Evolutionary conservation across 176 grass and related monocot genomes (phyloP).

Genomic region (Oryza nivara): DNA sequence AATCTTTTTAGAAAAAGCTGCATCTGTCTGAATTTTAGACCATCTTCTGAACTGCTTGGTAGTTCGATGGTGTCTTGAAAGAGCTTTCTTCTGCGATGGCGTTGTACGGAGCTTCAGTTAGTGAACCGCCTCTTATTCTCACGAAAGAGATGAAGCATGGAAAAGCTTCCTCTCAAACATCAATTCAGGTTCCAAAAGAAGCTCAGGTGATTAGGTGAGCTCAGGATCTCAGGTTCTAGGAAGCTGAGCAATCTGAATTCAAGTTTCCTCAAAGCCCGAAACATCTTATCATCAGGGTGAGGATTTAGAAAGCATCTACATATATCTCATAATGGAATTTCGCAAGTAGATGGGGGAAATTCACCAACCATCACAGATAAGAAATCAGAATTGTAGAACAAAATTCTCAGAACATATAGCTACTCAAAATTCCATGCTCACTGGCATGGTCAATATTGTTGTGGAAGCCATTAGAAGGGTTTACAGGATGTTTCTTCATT

Average conservation of each 20-base stretch:
- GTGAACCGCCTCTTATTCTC: no score
- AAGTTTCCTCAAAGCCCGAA: neutral
- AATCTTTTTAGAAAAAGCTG: no score
- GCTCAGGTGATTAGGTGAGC: neutral
- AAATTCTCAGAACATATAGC: conserved; percentile 1
- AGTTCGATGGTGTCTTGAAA: no score
- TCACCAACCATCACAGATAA: neutral
- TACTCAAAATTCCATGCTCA: conserved; percentile 25
- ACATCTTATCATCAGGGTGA: neutral
- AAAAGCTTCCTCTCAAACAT: neutral
- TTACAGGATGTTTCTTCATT: conserved; percentile 24
- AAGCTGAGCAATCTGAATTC: neutral
- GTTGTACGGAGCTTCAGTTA: no score
- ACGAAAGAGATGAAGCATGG: no score
- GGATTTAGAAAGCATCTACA: neutral
- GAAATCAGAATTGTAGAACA: neutral
- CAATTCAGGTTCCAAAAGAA: neutral
- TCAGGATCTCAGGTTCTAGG: neutral
- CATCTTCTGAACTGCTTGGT: no score
- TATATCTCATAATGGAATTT: neutral
- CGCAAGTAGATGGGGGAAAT: neutral
- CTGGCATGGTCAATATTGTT: neutral
- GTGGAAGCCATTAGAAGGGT: neutral
- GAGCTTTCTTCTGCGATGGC: no score
- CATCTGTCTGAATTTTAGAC: no score